phyloP scores from a whole-genome alignment of 192 early-diverging fungal species.

The Coemansia sp. region DNA sequence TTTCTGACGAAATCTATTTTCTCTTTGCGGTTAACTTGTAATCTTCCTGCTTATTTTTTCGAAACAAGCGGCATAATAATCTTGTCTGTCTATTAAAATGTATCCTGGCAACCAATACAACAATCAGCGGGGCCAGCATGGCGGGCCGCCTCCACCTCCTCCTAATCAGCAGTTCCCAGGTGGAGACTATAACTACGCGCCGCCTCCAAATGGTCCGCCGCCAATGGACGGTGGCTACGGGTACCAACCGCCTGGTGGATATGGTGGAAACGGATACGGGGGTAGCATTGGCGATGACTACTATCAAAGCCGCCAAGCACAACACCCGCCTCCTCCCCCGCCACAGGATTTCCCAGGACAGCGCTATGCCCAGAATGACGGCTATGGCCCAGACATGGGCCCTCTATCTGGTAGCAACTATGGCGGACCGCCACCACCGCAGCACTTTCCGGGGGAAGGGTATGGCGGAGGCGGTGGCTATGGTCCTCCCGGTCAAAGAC shows the following conservation, averaged over 20 bases:
- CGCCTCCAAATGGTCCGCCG: conserved; percentile 17
- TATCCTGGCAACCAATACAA: conserved; percentile 36
- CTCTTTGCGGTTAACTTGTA: conserved; percentile 1
- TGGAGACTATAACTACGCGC: conserved; percentile 19
- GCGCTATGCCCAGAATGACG: conserved; percentile 23
- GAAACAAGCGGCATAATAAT: not conserved
- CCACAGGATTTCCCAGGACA: conserved; percentile 22
- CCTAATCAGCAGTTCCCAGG: conserved; percentile 6
- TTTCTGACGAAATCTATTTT: not conserved
- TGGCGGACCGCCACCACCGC: conserved; percentile 16
- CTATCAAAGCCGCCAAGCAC: conserved; percentile 14
- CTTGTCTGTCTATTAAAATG: conserved; percentile 16
- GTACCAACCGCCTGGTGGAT: conserved; percentile 1
- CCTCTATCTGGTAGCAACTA: conserved; percentile 1
- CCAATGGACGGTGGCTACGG: conserved; percentile 13
- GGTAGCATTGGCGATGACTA: conserved; percentile 4
- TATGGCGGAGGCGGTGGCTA: conserved; percentile 15
- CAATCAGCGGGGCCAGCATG: conserved; percentile 21
- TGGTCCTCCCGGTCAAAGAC: conserved; percentile 3
- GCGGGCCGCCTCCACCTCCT: not conserved
- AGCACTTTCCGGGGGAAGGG: conserved; percentile 17
- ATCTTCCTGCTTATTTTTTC: not conserved
- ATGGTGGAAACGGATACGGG: conserved; percentile 7
- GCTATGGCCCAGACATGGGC: conserved; percentile 11
- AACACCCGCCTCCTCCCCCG: conserved; percentile 11